These are phyloP conservation scores for Jatropha multifida DNA, from an alignment of 441 rosid genomes.

Conservation along the genomic window DNA sequence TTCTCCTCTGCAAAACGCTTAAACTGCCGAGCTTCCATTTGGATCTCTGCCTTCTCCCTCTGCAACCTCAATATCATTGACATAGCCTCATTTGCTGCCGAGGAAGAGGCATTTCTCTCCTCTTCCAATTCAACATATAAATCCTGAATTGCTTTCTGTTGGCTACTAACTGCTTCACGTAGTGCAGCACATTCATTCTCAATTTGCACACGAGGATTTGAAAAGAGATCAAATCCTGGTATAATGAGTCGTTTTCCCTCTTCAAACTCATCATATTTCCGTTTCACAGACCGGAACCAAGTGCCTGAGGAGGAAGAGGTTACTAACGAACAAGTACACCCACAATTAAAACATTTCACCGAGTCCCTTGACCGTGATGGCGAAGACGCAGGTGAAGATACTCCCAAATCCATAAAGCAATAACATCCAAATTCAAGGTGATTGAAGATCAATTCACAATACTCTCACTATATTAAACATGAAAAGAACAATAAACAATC, in stretches of 20 bases:
- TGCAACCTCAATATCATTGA: constrained; percentile 96
- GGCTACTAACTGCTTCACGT: constrained; percentile 73
- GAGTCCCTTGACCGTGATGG: constrained; percentile 32
- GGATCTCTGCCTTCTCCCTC: constrained; percentile 93
- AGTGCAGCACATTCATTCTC: constrained; percentile 78
- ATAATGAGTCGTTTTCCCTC: constrained; percentile 42
- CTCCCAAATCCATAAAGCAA: constrained; percentile 56
- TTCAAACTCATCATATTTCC: constrained; percentile 67
- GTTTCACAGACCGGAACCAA: constrained; percentile 74
- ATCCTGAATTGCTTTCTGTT: constrained; percentile 69
- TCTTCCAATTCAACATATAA: constrained; percentile 75
- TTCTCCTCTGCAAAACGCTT: constrained; percentile 93
- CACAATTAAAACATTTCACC: constrained; percentile 64
- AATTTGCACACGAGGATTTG: constrained; percentile 68
- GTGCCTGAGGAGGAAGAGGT: constrained; percentile 30
- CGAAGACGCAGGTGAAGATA: constrained; percentile 25
- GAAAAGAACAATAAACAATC: neutral
- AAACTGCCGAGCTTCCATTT: constrained; percentile 91
- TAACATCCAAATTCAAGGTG: constrained; percentile 30
- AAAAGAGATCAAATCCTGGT: constrained; percentile 53
- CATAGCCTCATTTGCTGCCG: constrained; percentile 98
- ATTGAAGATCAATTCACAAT: constrained; percentile 12
- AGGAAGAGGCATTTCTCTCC: constrained; percentile 90
- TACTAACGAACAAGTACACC: constrained; percentile 47
- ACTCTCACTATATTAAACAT: constrained; percentile 15